Conservation (phyloP, 164 flowering plant species). For the Amborella trichopoda region DNA sequence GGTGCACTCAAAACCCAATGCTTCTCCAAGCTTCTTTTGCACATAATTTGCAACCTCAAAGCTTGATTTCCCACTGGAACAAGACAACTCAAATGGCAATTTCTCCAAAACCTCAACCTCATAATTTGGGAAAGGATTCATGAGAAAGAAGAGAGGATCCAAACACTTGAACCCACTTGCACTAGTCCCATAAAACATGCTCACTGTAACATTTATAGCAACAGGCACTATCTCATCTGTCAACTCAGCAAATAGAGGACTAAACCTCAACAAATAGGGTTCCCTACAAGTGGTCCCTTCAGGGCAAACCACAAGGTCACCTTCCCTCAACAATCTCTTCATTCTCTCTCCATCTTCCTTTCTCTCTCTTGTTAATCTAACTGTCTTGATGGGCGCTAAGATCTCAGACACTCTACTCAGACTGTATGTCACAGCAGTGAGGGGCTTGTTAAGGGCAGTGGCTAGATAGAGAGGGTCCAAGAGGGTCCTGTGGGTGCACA, state of each 20-base stretch:
- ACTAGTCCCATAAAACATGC: slow-evolving; percentile 84
- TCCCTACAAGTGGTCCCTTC: slow-evolving; percentile 96
- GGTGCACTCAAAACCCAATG: slow-evolving; percentile 86
- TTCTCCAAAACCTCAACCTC: slow-evolving; percentile 41
- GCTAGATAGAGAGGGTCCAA: slow-evolving; percentile 64
- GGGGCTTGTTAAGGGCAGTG: slow-evolving; percentile 22
- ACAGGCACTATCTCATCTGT: slow-evolving; percentile 83
- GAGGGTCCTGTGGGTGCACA: slow-evolving; percentile 69
- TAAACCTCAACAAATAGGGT: slow-evolving; percentile 75
- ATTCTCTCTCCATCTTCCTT: slow-evolving; percentile 46
- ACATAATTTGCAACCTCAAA: slow-evolving; percentile 65
- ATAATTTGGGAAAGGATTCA: slow-evolving; percentile 72
- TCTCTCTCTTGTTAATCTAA: slow-evolving; percentile 62
- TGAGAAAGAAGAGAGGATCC: slow-evolving; percentile 73
- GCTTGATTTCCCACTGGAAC: slow-evolving; percentile 50
- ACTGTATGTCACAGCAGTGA: slow-evolving; percentile 82
- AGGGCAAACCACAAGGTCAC: slow-evolving; percentile 81
- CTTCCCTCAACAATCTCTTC: slow-evolving; percentile 46
- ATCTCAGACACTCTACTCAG: slow-evolving; percentile 65
- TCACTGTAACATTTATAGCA: slow-evolving; percentile 48
- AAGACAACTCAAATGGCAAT: slow-evolving; percentile 44
- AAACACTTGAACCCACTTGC: slow-evolving; percentile 78
- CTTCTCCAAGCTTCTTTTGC: slow-evolving; percentile 48
- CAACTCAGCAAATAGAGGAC: slow-evolving; percentile 72
- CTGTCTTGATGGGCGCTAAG: slow-evolving; percentile 62